A percentile compares a stretch with the other conserved stretches of the same genome.
Evolutionary conservation across 2,329 filamentous ascomycete species (phyloP).

Genomic region (Zasmidium citrigriseum): DNA sequence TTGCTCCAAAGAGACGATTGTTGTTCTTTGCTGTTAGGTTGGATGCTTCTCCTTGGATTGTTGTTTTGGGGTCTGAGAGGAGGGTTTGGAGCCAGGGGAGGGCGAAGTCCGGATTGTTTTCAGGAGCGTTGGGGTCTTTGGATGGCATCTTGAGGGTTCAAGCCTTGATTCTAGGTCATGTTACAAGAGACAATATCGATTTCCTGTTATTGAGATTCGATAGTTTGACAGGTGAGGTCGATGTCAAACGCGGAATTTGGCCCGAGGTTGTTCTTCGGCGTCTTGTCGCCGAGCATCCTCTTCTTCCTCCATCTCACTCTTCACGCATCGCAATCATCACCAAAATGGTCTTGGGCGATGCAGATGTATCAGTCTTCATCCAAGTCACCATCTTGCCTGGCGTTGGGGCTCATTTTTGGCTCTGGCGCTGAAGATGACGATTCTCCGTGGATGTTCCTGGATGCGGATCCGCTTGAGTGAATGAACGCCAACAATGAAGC

Average conservation of each 20-base stretch:
- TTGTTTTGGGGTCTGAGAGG: conserved; percentile 1
- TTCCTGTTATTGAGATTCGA: background rate
- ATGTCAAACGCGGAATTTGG: background rate
- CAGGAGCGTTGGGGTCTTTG: background rate
- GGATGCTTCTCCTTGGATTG: background rate
- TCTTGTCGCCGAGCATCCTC: too few relatives aligned
- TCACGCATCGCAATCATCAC: too few relatives aligned
- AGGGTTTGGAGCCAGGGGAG: conserved; percentile 15
- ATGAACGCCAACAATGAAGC: too few relatives aligned
- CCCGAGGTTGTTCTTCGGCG: background rate
- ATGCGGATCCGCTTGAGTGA: too few relatives aligned
- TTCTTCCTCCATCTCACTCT: too few relatives aligned
- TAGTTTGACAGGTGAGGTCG: conserved; percentile 5
- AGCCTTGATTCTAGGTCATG: background rate
- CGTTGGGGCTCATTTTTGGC: too few relatives aligned
- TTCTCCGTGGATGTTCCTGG: too few relatives aligned
- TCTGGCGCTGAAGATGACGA: too few relatives aligned
- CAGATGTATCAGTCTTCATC: too few relatives aligned
- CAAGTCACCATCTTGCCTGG: too few relatives aligned
- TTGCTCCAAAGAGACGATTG: conserved; percentile 10
- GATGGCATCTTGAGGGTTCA: background rate
- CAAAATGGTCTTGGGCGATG: too few relatives aligned
- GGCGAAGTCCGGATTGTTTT: conserved; percentile 17
- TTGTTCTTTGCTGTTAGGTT: background rate
- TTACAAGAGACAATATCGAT: background rate